Conservation (phyloP, 306 rosid genomes). For the Casuarina glauca region DNA sequence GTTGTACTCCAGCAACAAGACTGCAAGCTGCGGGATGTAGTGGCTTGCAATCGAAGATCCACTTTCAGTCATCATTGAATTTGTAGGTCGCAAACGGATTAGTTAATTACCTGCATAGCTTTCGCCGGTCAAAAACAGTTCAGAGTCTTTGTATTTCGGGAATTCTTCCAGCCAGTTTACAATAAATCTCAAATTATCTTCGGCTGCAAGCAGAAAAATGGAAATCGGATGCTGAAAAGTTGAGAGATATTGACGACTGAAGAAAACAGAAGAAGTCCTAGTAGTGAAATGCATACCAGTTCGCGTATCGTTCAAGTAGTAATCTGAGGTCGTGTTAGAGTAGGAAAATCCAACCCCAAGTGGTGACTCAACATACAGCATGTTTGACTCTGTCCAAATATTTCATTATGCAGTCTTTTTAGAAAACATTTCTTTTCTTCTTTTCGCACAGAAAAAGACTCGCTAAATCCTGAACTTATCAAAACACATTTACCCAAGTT, state of each 20-base stretch:
- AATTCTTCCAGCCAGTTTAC: conserved; percentile 6
- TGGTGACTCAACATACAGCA: not conserved
- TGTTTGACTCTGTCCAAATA: conserved; percentile 5
- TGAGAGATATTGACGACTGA: not conserved
- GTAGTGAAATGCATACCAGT: not conserved
- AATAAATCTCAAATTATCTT: not conserved
- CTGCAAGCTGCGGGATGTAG: conserved; percentile 5
- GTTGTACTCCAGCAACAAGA: not conserved
- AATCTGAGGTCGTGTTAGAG: not conserved
- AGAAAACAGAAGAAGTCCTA: not conserved
- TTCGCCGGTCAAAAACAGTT: not conserved
- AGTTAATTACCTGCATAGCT: not conserved
- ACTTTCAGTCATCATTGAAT: too few species aligned
- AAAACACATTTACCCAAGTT: not conserved
- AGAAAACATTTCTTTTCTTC: not conserved
- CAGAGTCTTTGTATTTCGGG: conserved; percentile 1
- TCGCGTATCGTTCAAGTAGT: not conserved
- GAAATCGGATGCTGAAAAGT: too few species aligned
- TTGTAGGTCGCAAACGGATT: not conserved
- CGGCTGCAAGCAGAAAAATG: not conserved
- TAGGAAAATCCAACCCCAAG: conserved; percentile 6
- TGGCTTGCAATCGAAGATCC: not conserved
- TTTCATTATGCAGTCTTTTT: not conserved
- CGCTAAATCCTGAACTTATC: not conserved
- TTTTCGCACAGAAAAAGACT: not conserved